phyloP scores from a whole-genome alignment of 495 filamentous ascomycete species.

The Jackrogersella minutella region DNA sequence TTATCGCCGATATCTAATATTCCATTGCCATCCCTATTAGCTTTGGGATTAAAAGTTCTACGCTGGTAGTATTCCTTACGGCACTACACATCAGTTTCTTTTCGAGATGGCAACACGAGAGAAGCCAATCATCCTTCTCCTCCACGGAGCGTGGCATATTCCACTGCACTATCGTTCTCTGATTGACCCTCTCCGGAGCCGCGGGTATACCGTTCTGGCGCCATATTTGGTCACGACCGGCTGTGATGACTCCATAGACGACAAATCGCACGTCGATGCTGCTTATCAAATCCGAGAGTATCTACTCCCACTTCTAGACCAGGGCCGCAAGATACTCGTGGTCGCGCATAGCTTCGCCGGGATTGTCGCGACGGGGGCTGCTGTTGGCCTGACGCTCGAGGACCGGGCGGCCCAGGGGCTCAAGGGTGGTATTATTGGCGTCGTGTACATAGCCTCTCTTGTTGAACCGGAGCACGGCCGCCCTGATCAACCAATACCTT shows the following conservation, averaged over 20 bases:
- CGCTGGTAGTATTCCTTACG: no score
- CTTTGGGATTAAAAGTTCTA: no score
- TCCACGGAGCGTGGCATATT: slow-evolving; percentile 57
- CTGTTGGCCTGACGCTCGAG: slow-evolving; percentile 40
- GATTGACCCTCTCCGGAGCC: slow-evolving; percentile 42
- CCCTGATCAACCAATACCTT: slow-evolving; percentile 24
- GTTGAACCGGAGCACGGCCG: slow-evolving; percentile 44
- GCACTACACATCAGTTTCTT: background rate
- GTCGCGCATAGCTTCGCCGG: slow-evolving; percentile 56
- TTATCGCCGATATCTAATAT: background rate
- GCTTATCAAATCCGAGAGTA: slow-evolving; percentile 37
- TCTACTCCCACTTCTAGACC: slow-evolving; percentile 29
- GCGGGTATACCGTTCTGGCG: slow-evolving; percentile 49
- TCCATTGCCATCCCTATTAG: no score
- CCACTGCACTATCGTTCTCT: slow-evolving; percentile 50
- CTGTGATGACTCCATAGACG: slow-evolving; percentile 37
- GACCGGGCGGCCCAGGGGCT: slow-evolving; percentile 36
- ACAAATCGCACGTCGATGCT: slow-evolving; percentile 41
- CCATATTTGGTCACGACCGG: slow-evolving; percentile 49
- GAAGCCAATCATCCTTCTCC: slow-evolving; percentile 50
- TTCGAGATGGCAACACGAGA: slow-evolving; percentile 13
- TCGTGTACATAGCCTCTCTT: slow-evolving; percentile 53
- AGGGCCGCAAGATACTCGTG: slow-evolving; percentile 45
- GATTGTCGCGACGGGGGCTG: slow-evolving; percentile 47
- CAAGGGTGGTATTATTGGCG: slow-evolving; percentile 50